Evolutionary conservation across 441 rosid genomes (phyloP).

Genomic region (Aleurites moluccanus): DNA sequence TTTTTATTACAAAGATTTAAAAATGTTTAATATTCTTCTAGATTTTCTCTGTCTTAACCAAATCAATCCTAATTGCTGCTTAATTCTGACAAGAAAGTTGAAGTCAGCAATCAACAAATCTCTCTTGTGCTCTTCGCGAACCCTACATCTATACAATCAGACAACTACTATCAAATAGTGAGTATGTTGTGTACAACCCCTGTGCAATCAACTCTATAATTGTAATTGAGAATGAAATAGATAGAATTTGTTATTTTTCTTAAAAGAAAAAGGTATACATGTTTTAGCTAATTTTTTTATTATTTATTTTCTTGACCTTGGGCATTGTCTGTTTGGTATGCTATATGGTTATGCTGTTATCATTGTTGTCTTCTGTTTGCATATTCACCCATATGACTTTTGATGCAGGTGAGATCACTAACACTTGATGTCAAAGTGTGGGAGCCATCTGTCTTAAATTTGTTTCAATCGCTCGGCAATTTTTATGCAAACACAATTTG

Average conservation of each 20-base stretch:
- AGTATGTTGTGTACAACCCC: neutral
- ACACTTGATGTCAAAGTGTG: conserved; percentile 96
- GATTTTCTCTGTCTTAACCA: neutral
- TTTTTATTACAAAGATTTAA: neutral
- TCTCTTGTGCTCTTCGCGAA: neutral
- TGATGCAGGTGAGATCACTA: conserved; percentile 85
- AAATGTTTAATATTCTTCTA: neutral
- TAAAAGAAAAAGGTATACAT: neutral
- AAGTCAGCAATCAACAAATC: neutral
- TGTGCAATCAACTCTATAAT: neutral
- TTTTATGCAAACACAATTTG: conserved; percentile 68
- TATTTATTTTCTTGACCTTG: neutral
- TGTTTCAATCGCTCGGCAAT: conserved; percentile 85
- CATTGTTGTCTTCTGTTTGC: neutral
- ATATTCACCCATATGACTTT: conserved; percentile 20
- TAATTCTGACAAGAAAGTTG: neutral
- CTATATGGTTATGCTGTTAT: neutral
- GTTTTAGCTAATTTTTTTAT: neutral
- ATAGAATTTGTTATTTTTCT: neutral
- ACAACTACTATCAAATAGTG: neutral
- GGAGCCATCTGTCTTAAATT: conserved; percentile 78
- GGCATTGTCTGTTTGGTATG: neutral
- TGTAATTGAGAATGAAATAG: neutral
- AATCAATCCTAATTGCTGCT: neutral
- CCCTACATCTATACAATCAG: neutral